Evolutionary conservation across 2,329 filamentous ascomycete species (phyloP).

Genomic region (Xylariaceae sp.): DNA sequence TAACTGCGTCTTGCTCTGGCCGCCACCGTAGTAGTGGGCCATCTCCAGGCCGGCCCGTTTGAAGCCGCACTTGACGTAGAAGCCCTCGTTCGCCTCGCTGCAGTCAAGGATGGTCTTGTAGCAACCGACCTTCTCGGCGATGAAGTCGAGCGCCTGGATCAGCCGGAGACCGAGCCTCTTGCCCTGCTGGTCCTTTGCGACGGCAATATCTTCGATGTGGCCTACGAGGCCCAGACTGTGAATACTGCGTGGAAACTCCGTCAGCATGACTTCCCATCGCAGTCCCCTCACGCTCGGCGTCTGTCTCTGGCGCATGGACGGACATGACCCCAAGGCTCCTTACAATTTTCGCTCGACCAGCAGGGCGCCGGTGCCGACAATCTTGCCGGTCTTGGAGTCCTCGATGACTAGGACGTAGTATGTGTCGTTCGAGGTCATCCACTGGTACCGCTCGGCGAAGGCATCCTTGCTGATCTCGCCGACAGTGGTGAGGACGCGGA

Average conservation of each 20-base stretch:
- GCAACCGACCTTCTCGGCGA: slow-evolving; percentile 83
- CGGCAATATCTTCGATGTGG: slow-evolving; percentile 96
- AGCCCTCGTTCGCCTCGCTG: slow-evolving; percentile 91
- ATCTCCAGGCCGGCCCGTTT: slow-evolving; percentile 88
- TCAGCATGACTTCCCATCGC: slow-evolving; percentile 4
- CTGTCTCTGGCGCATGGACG: too few species aligned
- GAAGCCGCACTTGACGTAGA: slow-evolving; percentile 97
- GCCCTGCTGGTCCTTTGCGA: slow-evolving; percentile 90
- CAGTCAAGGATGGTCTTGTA: slow-evolving; percentile 98
- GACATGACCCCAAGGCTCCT: too few species aligned
- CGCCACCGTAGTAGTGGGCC: slow-evolving; percentile 81
- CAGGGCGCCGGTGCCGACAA: slow-evolving; percentile 87
- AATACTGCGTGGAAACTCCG: slow-evolving; percentile 43
- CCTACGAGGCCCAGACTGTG: slow-evolving; percentile 77
- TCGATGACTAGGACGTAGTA: slow-evolving; percentile 87
- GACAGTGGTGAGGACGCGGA: slow-evolving; percentile 86
- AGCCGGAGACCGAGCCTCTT: slow-evolving; percentile 91
- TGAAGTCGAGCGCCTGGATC: slow-evolving; percentile 86
- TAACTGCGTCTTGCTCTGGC: slow-evolving; percentile 37
- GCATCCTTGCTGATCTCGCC: slow-evolving; percentile 71
- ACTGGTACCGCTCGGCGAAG: slow-evolving; percentile 75
- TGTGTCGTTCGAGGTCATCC: slow-evolving; percentile 65
- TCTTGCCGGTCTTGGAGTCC: slow-evolving; percentile 52
- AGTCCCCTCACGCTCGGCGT: not conserved
- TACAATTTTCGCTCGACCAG: slow-evolving; percentile 93